Evolutionary conservation across 2,329 filamentous ascomycete genomes (phyloP), one percentile per base, ranked within the genome.

Genomic region (Drechslerella stenobrocha): DNA sequence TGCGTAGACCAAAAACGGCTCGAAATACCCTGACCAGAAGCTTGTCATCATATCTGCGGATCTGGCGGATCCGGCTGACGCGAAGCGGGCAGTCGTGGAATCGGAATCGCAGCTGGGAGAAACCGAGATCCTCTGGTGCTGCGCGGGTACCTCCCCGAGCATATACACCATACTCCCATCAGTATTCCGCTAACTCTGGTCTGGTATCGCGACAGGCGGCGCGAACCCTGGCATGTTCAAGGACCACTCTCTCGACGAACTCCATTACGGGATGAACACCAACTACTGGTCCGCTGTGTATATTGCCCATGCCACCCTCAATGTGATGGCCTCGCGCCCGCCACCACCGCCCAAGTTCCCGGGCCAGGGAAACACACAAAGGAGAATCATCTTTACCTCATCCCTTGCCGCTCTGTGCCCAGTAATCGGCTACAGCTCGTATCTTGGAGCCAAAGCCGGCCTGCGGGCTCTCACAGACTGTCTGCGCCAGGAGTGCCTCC

Each of bases 41-140:
- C 96, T 97, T 80, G 84, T 86, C 75, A 86, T 84, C 77, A 88
- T 97, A 75, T 84, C 85, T 70, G 90, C 90, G 71, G 92, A 98
- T 76, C 84, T 96, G 30, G 85, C 87, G 11, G 78, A 82, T 57
- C 79, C 85, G 52, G 80, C 83, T 61, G 80, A 96, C 35, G 78
- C 97, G 52, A 23, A 45, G n/a, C 35, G 47, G 23, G 64, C 64
- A 1, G 22, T 63, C 5, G 2, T 26, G 2, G 48, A 69, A 44
- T 23, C 58, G 9, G 58, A 69, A 47, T 44, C 37, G 4, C 56
- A 57, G 42, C 45, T 69, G 56, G 76, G 79, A 22, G 76, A 85
- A 24, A 89, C 89, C 0, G 92, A 97, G 75, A 81, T 96, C 59
- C 88, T 97, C 30, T 97, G 93, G 82, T 88, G 89, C 48, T 85